Evolutionary conservation across 768 basidiomycete species (phyloP).

Genomic region (Naganishia antarctica): DNA sequence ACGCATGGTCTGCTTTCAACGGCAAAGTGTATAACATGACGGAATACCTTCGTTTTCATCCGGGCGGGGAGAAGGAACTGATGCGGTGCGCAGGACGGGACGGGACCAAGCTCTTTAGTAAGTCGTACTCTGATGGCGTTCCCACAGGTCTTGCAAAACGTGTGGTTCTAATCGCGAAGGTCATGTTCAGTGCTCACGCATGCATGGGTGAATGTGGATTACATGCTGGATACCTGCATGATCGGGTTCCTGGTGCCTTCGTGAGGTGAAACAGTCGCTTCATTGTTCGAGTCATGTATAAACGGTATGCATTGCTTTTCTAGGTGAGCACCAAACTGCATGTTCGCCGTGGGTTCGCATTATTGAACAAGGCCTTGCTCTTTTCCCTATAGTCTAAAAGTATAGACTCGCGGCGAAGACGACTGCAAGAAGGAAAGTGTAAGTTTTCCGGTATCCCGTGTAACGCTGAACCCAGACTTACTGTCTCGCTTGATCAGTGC

Average conservation of each 20-base stretch:
- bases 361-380: too few relatives aligned
- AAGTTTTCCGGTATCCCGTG: background rate
- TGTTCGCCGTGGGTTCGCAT: too few relatives aligned
- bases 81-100: constrained; percentile 94
- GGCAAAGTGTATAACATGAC: constrained; percentile 97
- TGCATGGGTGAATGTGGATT: constrained; percentile 94
- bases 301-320: too few relatives aligned
- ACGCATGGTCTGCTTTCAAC: constrained; percentile 88
- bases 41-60: constrained; percentile 82
- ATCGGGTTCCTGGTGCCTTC: constrained; percentile 73
- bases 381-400: too few relatives aligned
- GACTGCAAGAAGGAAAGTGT: constrained; percentile 29
- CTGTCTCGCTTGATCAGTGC: constrained; percentile 92
- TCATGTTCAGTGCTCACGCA: constrained; percentile 74
- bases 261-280: too few relatives aligned
- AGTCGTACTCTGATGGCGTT: too few relatives aligned
- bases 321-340: background rate
- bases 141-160: too few relatives aligned
- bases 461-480: constrained; percentile 53
- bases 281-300: too few relatives aligned
- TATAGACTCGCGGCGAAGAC: constrained; percentile 46
- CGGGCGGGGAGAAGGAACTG: constrained; percentile 87
- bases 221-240: constrained; percentile 87
- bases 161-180: too few relatives aligned
- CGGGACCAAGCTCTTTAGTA: constrained; percentile 90